Percentiles rank a stretch among this genome's conserved stretches.
These are phyloP conservation scores for Starmerella apis DNA, from an alignment of 805 yeast species.

Conservation along the genomic window DNA sequence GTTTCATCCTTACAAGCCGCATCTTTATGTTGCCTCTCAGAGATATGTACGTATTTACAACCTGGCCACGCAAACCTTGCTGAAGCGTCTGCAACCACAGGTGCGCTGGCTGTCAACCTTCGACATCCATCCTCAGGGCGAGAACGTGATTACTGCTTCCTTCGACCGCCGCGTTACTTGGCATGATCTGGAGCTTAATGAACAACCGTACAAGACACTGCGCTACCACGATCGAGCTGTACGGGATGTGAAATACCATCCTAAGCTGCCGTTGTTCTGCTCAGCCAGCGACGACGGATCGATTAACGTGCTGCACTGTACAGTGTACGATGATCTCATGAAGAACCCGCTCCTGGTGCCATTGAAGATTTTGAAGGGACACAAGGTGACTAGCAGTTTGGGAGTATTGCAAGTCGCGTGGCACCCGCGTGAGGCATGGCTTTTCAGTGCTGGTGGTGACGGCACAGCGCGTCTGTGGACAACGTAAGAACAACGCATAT, in stretches of 20 bases:
- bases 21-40: conserved; percentile 86
- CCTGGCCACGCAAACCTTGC: conserved; percentile 69
- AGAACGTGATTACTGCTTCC: conserved; percentile 82
- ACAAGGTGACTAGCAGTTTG: conserved; percentile 61
- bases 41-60: conserved; percentile 86
- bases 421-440: conserved; percentile 99
- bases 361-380: conserved; percentile 86
- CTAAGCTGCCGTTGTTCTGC: conserved; percentile 78
- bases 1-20: conserved; percentile 95
- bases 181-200: conserved; percentile 88
- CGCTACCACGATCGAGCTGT: conserved; percentile 94
- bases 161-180: conserved; percentile 91
- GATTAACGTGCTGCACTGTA: conserved; percentile 90
- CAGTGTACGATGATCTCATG: conserved; percentile 90
- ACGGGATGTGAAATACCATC: conserved; percentile 77
- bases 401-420: conserved; percentile 83
- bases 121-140: conserved; percentile 94
- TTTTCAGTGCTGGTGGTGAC: conserved; percentile 95
- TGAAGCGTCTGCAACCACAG: conserved; percentile 84
- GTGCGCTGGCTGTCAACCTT: conserved; percentile 88
- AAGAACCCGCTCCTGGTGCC: conserved; percentile 94
- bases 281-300: conserved; percentile 92
- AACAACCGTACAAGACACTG: conserved; percentile 88
- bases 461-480: conserved; percentile 96
- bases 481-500: no score